Conservation (phyloP, 2,329 filamentous ascomycete species). For the Penicillium expansum region DNA sequence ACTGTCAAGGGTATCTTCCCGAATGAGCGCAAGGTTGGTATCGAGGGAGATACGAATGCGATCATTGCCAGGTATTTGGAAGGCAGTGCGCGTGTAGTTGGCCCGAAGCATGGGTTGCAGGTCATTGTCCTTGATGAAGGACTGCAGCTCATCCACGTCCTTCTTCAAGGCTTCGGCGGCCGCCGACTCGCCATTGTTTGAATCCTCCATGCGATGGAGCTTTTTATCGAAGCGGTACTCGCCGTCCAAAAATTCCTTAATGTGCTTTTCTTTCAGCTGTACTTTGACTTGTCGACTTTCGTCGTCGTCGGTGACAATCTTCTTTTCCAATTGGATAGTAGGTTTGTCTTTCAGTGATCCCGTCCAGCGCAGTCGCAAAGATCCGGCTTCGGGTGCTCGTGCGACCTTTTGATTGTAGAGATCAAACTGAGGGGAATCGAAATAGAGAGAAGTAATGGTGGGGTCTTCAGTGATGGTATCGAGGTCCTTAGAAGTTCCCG, state of each 20-base stretch:
- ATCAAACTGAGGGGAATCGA: conserved; percentile 82
- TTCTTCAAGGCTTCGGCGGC: conserved; percentile 68
- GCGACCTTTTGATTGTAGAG: conserved; percentile 85
- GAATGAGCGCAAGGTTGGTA: conserved; percentile 84
- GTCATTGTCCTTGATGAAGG: conserved; percentile 71
- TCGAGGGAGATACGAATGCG: conserved; percentile 90
- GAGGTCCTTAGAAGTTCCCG: conserved; percentile 74
- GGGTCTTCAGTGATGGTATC: conserved; percentile 77
- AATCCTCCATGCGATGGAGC: conserved; percentile 76
- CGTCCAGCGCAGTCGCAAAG: conserved; percentile 86
- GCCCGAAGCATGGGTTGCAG: conserved; percentile 83
- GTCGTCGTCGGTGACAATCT: conserved; percentile 74
- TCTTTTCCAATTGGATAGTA: conserved; percentile 84
- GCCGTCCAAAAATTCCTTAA: conserved; percentile 80
- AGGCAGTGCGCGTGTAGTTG: conserved; percentile 91
- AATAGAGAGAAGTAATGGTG: conserved; percentile 91
- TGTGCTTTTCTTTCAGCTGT: conserved; percentile 88
- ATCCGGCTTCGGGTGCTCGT: conserved; percentile 70
- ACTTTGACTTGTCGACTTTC: conserved; percentile 77
- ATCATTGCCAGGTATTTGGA: conserved; percentile 92
- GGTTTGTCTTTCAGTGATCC: conserved; percentile 76
- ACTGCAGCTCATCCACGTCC: conserved; percentile 73
- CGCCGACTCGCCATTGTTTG: conserved; percentile 64
- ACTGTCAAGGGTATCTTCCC: conserved; percentile 69
- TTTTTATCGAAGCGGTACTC: conserved; percentile 92